phyloP scores from a whole-genome alignment of 257 asterid species.

The Scutellaria minor region DNA sequence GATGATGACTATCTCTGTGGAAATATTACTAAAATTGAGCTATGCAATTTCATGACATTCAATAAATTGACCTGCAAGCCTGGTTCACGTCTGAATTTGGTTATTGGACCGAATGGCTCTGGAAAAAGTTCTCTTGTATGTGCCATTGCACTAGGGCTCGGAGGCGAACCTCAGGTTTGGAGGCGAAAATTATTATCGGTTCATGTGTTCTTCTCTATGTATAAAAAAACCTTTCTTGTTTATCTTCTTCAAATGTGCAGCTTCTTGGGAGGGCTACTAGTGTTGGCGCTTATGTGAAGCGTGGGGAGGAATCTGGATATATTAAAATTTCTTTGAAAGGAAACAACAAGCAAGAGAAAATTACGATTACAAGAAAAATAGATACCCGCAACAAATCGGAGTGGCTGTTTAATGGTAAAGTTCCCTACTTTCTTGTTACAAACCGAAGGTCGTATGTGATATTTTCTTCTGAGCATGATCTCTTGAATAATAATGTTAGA shows the following conservation, averaged over 20 bases:
- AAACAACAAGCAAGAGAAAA: conserved; percentile 50
- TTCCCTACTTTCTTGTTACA: conserved; percentile 22
- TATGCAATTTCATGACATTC: conserved; percentile 93
- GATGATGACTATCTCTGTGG: conserved; percentile 85
- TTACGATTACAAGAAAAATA: conserved; percentile 71
- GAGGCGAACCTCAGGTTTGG: conserved; percentile 90
- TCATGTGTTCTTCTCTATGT: conserved; percentile 28
- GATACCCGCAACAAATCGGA: conserved; percentile 81
- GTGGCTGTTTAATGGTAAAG: conserved; percentile 89
- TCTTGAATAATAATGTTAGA: conserved; percentile 9
- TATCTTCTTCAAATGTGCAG: conserved; percentile 47
- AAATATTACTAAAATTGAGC: conserved; percentile 77
- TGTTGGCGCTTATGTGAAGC: conserved; percentile 87
- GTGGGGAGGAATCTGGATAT: conserved; percentile 91
- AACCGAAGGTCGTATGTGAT: conserved; percentile 7
- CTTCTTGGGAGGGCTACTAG: conserved; percentile 95
- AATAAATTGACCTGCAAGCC: conserved; percentile 70
- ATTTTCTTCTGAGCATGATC: conserved; percentile 19
- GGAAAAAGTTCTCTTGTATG: conserved; percentile 99
- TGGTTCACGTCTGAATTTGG: conserved; percentile 83
- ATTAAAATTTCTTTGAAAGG: conserved; percentile 78
- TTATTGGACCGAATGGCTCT: conserved; percentile 95
- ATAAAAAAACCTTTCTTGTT: conserved; percentile 16
- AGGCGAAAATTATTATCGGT: conserved; percentile 9
- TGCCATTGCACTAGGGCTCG: conserved; percentile 94